Evolutionary conservation across 2,329 filamentous ascomycete genomes (phyloP), one percentile per base, ranked within the genome.

Genomic region (Plenodomus tracheiphilus): DNA sequence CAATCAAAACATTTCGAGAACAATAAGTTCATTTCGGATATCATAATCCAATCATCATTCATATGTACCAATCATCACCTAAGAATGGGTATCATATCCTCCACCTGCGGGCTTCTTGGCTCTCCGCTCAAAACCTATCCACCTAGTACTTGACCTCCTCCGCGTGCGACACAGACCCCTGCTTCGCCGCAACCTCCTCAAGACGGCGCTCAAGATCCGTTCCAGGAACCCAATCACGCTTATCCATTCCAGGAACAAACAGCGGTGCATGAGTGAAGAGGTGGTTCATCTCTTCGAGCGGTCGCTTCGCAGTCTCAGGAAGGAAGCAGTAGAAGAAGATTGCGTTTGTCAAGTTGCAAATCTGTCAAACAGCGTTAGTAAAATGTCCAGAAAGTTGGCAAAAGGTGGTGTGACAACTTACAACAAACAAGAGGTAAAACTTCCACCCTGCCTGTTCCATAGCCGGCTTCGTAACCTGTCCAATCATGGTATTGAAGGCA

Each of bases 401-500:
- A n/a, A n/a, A n/a, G n/a, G n/a, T n/a, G n/a, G n/a, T n/a, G n/a
- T n/a, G n/a, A n/a, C n/a, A n/a, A 68, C 73, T 71, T 72, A 75
- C 74, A 51, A 82, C 75, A 65, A 87, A 88, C 13, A 88, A 64
- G 45, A 82, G 74, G 63, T 85, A 86, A 64, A 74, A 86, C 37
- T 67, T 72, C 66, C 79, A 86, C 5, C 79, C 75, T n/a, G 83
- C 74, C 16, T 68, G 69, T 3, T 71, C 68, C 70, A 87, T 81
- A 2, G 82, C 84, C 37, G 84, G 82, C 2, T 81, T 81, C 0
- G 85, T 89, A 9, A 85, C 80, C 66, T 87, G 84, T 1, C 85
- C 85, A 47, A 89, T 89, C 81, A 89, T 83, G 22, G 86, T 89
- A 73, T 89, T 89, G 75, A 88, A 90, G 2, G 87, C 87, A 68